Conservation (phyloP, 139 green algal species). For the Mychonastes homosphaera region DNA sequence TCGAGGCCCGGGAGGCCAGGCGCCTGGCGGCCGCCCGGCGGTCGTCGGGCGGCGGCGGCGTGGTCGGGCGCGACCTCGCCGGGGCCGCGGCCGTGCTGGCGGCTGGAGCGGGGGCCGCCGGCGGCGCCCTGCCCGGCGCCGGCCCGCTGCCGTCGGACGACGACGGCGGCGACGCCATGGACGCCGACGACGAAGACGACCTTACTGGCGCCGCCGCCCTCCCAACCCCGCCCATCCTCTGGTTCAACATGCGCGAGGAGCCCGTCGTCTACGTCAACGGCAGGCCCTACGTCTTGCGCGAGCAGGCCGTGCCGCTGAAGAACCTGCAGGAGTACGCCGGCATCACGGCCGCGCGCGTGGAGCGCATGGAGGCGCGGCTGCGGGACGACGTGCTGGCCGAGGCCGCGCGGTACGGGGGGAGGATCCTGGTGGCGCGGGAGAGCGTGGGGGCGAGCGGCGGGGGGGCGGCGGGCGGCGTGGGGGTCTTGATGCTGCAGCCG, state of each 20-base stretch:
- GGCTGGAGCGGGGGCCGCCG: too few relatives aligned
- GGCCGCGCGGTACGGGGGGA: slow-evolving; percentile 40
- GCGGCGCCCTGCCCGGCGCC: too few relatives aligned
- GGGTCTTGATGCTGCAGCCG: too few relatives aligned
- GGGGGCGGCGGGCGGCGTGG: too few relatives aligned
- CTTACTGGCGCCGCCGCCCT: background rate
- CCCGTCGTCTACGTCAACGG: slow-evolving; percentile 90
- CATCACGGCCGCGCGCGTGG: slow-evolving; percentile 67
- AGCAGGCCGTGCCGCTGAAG: slow-evolving; percentile 84
- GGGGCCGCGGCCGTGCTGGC: too few relatives aligned
- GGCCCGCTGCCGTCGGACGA: background rate
- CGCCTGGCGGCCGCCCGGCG: background rate
- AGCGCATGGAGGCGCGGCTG: slow-evolving; percentile 85
- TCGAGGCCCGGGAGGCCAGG: background rate
- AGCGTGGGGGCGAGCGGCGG: too few relatives aligned
- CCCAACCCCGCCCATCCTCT: slow-evolving; percentile 38
- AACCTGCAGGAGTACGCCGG: slow-evolving; percentile 91
- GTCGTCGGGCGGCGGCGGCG: too few relatives aligned
- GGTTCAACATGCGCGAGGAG: slow-evolving; percentile 95
- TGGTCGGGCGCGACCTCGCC: too few relatives aligned
- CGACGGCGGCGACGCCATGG: too few relatives aligned
- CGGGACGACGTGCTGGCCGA: slow-evolving; percentile 78
- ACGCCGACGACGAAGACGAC: background rate
- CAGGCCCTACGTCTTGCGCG: slow-evolving; percentile 80
- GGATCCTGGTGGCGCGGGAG: slow-evolving; percentile 74